Evolutionary conservation across 371 early-diverging fungal species (phyloP).

Genomic region (Rhizopus microsporus): DNA sequence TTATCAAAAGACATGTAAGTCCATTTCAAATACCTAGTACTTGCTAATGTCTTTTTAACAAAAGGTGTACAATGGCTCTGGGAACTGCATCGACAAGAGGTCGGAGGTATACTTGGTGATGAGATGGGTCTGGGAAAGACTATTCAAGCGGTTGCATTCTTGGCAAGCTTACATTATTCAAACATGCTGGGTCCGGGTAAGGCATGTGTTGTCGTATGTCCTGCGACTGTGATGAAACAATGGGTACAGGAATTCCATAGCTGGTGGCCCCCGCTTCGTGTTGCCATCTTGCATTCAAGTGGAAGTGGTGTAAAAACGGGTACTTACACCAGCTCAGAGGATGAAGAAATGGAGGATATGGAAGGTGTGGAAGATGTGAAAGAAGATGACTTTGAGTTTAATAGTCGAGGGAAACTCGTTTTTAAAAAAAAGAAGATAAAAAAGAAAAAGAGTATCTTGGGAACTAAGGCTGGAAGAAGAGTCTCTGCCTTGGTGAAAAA

Average conservation of each 20-base stretch:
- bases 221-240: constrained; percentile 94
- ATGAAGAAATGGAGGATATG: constrained; percentile 16
- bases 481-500: constrained; percentile 40
- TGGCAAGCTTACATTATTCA: constrained; percentile 72
- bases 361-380: constrained; percentile 29
- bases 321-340: constrained; percentile 20
- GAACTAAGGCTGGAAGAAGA: constrained; percentile 41
- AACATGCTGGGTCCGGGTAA: constrained; percentile 45
- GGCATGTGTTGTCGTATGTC: constrained; percentile 86
- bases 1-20: constrained; percentile 85
- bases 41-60: not conserved
- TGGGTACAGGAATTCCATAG: constrained; percentile 96
- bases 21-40: not conserved
- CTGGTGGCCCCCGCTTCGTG: constrained; percentile 96
- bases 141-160: constrained; percentile 86
- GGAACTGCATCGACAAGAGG: constrained; percentile 84
- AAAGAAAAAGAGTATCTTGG: constrained; percentile 27
- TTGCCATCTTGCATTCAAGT: constrained; percentile 84
- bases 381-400: constrained; percentile 44
- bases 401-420: constrained; percentile 30
- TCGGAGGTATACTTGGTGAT: constrained; percentile 97
- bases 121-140: constrained; percentile 99
- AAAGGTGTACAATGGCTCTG: constrained; percentile 89
- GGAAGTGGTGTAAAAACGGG: constrained; percentile 68
- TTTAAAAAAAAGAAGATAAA: constrained; percentile 22